phyloP scores from a whole-genome alignment of 108 stramenopile species.

The Cyclotella sp. region DNA sequence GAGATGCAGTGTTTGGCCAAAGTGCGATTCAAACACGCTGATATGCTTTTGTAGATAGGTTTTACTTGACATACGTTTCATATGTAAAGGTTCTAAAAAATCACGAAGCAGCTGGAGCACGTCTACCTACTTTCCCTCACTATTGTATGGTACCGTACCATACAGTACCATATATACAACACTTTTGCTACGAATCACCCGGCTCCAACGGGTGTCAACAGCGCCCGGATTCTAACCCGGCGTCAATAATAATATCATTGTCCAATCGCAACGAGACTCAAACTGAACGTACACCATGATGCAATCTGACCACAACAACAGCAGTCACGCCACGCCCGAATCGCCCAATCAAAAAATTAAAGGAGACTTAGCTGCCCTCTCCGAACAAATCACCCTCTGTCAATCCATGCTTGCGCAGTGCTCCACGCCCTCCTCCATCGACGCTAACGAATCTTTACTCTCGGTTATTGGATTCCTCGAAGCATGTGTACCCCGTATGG shows the following conservation, averaged over 20 bases:
- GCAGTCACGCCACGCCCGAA: conserved; percentile 1
- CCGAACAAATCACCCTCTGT: conserved; percentile 80
- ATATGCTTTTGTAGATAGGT: no score
- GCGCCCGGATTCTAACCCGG: no score
- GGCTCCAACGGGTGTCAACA: no score
- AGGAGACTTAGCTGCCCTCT: conserved; percentile 60
- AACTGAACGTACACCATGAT: conserved; percentile 19
- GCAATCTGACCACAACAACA: conserved; percentile 27
- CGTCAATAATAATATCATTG: not conserved
- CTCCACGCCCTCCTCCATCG: conserved; percentile 32
- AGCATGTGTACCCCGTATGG: conserved; percentile 86
- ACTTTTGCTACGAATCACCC: no score
- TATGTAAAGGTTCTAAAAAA: no score
- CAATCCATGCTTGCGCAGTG: conserved; percentile 58
- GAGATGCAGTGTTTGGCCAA: no score
- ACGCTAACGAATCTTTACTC: conserved; percentile 60
- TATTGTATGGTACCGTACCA: no score
- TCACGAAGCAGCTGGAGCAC: no score
- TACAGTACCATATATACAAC: no score
- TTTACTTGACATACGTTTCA: no score
- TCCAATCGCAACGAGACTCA: not conserved
- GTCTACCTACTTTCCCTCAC: no score
- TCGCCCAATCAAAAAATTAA: conserved; percentile 70
- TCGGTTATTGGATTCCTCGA: conserved; percentile 83
- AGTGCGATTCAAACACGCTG: no score